Evolutionary conservation across 2,329 filamentous ascomycete species (phyloP), one percentile per base, ranked within the genome.

Genomic region (Sphaerulina musiva): DNA sequence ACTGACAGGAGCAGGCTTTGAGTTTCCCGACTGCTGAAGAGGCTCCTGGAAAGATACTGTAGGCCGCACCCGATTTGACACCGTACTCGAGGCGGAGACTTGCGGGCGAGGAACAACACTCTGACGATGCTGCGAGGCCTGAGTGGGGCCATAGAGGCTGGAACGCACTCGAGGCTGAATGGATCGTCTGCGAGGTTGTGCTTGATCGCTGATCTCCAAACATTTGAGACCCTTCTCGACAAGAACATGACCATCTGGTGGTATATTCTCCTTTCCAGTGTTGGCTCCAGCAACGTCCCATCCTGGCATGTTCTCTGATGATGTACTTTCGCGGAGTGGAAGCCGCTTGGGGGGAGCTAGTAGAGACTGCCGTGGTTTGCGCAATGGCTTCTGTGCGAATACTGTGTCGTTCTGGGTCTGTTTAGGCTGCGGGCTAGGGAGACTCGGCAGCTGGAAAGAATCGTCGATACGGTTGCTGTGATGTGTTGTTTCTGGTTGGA

Each of bases 191-290:
- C 44, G 36, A 12, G n/a, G 38, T 9, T 39, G 46, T 29, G 26
- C 31, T 7, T 40, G n/a, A 7, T 49, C 32, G 17, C 32, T 39
- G 17, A 51, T 26, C 32, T 26, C 38, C 2, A 47, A 34, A 12
- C 14, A 10, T n/a, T 49, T 46, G 44, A 54, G 53, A 38, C 34
- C 29, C 46, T 51, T 52, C 38, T 55, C 39, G 36, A 38, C 10
- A 12, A 40, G 23, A 10, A 36, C 41, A n/a, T 52, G 36, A 12
- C 48, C 54, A 3, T 75, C 76, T 1, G 81, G 82, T 11, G 80
- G 80, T 4, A 83, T 63, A 58, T 85, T 85, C 65, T 85, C 82
- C 61, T 85, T 85, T 5, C 82, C 82, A 4, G 75, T 75, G 34
- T 79, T 78, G 50, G 49, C 43, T 23, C 80, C 80, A 55, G 71